Percentiles rank a stretch among this genome's conserved stretches.
Conservation (phyloP, 192 early-diverging fungal species). For the Coemansia sp. region DNA sequence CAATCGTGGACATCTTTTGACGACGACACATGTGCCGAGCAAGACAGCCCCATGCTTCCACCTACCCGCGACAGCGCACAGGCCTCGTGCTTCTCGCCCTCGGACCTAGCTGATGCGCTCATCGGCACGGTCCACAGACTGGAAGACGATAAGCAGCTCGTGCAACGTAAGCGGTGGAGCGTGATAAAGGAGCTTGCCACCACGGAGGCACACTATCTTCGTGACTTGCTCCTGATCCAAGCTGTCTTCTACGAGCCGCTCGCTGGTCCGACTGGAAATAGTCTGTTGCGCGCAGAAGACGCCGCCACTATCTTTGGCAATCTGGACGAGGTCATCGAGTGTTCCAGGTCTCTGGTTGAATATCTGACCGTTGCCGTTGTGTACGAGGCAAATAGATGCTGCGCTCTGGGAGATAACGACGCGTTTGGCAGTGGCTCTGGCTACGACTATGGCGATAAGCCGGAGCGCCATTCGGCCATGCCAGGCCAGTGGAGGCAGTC, state of each 20-base stretch:
- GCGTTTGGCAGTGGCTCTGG: slow-evolving; percentile 24
- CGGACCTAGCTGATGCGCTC: slow-evolving; percentile 44
- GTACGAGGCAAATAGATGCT: slow-evolving; percentile 44
- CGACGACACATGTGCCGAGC: slow-evolving; percentile 3
- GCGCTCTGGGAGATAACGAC: slow-evolving; percentile 9
- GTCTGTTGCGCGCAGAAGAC: slow-evolving; percentile 58
- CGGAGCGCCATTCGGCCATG: slow-evolving; percentile 17
- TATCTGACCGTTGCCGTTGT: slow-evolving; percentile 60
- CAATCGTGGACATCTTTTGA: slow-evolving; percentile 3
- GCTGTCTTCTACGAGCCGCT: slow-evolving; percentile 67
- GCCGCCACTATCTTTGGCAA: slow-evolving; percentile 75
- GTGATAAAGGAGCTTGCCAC: slow-evolving; percentile 74
- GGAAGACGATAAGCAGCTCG: slow-evolving; percentile 42
- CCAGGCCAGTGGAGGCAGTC: slow-evolving; percentile 33
- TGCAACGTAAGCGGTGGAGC: slow-evolving; percentile 61
- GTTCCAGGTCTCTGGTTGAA: slow-evolving; percentile 64
- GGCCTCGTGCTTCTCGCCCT: slow-evolving; percentile 23
- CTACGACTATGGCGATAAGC: slow-evolving; percentile 17
- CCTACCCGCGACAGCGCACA: slow-evolving; percentile 7
- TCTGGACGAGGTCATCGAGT: slow-evolving; percentile 67
- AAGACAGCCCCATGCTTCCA: slow-evolving; percentile 9
- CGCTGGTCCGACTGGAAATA: slow-evolving; percentile 32
- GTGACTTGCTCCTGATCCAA: slow-evolving; percentile 72
- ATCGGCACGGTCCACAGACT: slow-evolving; percentile 45
- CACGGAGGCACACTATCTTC: slow-evolving; percentile 70